These are phyloP conservation scores for Coprinellus aureogranulatus DNA, from an alignment of 768 basidiomycete species.

Conservation along the genomic window DNA sequence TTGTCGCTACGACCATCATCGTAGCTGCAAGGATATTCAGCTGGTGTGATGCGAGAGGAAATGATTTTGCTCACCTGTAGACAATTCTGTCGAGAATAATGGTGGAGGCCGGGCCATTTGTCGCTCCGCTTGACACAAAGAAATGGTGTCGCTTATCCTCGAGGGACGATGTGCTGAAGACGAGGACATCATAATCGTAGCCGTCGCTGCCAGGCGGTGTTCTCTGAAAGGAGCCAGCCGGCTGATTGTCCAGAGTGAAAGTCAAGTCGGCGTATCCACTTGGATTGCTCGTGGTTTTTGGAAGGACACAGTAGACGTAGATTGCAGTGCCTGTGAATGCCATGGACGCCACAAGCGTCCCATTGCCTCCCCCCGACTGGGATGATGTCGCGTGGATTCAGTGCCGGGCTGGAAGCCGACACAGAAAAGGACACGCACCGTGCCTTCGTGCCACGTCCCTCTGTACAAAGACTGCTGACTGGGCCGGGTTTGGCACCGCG, in stretches of 20 bases:
- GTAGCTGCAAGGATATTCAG: not conserved
- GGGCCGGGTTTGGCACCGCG: constrained; percentile 23
- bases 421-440: constrained; percentile 10
- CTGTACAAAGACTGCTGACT: constrained; percentile 15
- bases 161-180: constrained; percentile 31
- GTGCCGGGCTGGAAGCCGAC: too few relatives aligned
- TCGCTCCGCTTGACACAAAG: constrained; percentile 31
- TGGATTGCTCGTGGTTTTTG: constrained; percentile 21
- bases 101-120: constrained; percentile 24
- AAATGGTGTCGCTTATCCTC: constrained; percentile 27
- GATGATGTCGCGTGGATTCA: not conserved
- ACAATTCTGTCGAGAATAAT: constrained; percentile 39
- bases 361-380: not conserved
- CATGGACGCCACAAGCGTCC: not conserved
- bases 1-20: not conserved
- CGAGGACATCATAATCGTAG: constrained; percentile 33
- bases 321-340: constrained; percentile 37
- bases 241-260: constrained; percentile 35
- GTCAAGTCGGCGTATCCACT: constrained; percentile 33
- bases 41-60: not conserved
- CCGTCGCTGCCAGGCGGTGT: constrained; percentile 16
- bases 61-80: constrained; percentile 31
- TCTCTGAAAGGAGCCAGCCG: constrained; percentile 26
- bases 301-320: constrained; percentile 40
- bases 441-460: constrained; percentile 37